A percentile compares a stretch with the other conserved stretches of the same genome.
Conservation (phyloP, 2,329 filamentous ascomycete genomes). For the Talaromyces sp. region DNA sequence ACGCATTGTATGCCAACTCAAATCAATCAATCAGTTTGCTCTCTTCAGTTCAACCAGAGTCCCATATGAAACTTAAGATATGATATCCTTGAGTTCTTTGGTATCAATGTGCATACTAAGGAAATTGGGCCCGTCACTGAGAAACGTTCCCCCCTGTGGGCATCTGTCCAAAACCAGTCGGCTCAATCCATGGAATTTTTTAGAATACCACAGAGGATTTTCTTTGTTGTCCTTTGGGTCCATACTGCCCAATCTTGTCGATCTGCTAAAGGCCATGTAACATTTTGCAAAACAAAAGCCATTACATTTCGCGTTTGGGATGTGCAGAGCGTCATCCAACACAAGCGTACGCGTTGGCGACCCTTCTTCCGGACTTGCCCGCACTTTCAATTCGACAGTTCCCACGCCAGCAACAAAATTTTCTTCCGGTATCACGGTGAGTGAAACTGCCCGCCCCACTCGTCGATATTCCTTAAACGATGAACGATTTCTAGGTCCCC, state of each 20-base stretch:
- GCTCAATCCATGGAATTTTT: background rate
- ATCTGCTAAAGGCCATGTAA: background rate
- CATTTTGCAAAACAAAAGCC: background rate
- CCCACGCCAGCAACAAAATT: background rate
- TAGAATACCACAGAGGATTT: background rate
- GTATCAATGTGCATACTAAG: background rate
- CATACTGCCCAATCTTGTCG: background rate
- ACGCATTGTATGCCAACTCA: background rate
- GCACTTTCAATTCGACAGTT: background rate
- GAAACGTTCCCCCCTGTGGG: slow-evolving; percentile 2
- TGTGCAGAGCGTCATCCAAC: slow-evolving; percentile 1
- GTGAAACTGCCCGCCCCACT: background rate
- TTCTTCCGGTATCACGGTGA: background rate
- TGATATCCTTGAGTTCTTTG: background rate
- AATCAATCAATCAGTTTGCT: background rate
- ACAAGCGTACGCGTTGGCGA: background rate
- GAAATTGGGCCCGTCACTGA: background rate
- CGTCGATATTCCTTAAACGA: slow-evolving; percentile 3
- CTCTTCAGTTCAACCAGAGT: too few species aligned
- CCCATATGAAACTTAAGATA: background rate
- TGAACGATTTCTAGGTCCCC: slow-evolving; percentile 3
- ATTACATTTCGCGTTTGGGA: background rate
- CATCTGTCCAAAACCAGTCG: slow-evolving; percentile 1
- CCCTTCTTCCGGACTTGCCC: background rate
- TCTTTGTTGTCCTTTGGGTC: background rate